A percentile compares a stretch with the other conserved stretches of the same genome.
Evolutionary conservation across 1,284 basidiomycete species (phyloP).

Genomic region (Tilletia indica): DNA sequence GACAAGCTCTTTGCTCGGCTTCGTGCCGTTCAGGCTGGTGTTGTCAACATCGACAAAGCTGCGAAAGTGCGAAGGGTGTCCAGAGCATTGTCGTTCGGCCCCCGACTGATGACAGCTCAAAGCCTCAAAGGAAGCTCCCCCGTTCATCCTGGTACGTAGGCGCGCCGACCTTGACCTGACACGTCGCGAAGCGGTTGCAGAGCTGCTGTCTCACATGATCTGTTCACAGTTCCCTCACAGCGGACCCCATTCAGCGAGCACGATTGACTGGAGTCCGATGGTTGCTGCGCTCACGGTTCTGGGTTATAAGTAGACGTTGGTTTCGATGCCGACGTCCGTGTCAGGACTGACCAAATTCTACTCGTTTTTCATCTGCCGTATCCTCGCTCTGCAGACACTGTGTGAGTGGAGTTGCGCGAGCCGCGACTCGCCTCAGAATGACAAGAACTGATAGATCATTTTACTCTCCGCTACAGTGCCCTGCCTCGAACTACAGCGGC

Average conservation of each 20-base stretch:
- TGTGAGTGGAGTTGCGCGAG: background rate
- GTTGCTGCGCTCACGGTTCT: constrained; percentile 20
- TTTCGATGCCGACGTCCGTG: background rate
- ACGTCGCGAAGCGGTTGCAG: background rate
- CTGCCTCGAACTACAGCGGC: constrained; percentile 71
- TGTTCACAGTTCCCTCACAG: constrained; percentile 66
- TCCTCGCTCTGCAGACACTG: constrained; percentile 4
- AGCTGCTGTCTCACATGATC: background rate
- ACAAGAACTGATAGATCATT: background rate
- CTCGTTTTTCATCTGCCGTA: background rate
- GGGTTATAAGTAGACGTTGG: constrained; percentile 18
- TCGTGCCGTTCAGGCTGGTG: background rate
- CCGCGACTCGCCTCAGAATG: background rate
- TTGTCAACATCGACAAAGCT: constrained; percentile 6
- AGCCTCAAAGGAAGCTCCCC: background rate
- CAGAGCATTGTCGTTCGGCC: constrained; percentile 1
- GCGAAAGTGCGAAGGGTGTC: background rate
- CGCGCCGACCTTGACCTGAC: background rate
- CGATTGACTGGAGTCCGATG: constrained; percentile 53
- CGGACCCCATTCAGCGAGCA: constrained; percentile 65
- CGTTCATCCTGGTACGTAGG: constrained; percentile 10
- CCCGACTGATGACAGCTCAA: background rate
- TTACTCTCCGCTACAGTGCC: constrained; percentile 57
- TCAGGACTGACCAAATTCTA: background rate
- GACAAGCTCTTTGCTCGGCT: background rate